Conservation (phyloP, 2,329 filamentous ascomycete species). For the Rutstroemia sp. region DNA sequence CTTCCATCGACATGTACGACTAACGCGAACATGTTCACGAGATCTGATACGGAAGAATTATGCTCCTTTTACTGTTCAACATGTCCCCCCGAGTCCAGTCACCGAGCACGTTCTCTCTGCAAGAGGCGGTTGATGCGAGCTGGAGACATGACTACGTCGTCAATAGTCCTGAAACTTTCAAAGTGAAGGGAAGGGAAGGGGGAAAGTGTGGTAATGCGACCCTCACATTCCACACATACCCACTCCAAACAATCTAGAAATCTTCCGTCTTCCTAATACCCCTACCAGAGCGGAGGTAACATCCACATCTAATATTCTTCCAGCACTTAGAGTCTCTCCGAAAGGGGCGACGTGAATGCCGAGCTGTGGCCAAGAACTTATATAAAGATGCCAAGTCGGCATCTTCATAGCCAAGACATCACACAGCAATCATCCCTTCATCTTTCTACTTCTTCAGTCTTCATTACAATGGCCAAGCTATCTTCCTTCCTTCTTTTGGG, state of each 20-base stretch:
- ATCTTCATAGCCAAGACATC: background rate
- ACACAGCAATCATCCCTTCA: background rate
- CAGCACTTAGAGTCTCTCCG: background rate
- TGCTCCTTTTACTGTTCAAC: background rate
- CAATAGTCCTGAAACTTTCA: too few species aligned
- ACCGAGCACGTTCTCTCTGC: too few species aligned
- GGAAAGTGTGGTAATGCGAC: background rate
- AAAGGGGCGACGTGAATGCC: background rate
- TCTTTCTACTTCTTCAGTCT: background rate
- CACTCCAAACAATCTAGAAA: background rate
- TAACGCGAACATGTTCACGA: background rate
- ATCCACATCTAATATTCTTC: background rate
- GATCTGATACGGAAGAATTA: background rate
- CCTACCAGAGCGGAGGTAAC: background rate
- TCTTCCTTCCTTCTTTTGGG: background rate
- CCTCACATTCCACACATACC: background rate
- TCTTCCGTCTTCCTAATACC: background rate
- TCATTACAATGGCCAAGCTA: constrained; percentile 1
- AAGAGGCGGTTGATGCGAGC: too few species aligned
- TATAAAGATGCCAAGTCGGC: constrained; percentile 3
- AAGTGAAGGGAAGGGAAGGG: too few species aligned
- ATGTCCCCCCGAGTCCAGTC: too few species aligned
- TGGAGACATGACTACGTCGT: too few species aligned
- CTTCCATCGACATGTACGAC: background rate
- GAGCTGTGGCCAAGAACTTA: background rate